Base-by-base conservation (phyloP, 371 early-diverging fungal genomes). In the Mucor piriformis region DNA sequence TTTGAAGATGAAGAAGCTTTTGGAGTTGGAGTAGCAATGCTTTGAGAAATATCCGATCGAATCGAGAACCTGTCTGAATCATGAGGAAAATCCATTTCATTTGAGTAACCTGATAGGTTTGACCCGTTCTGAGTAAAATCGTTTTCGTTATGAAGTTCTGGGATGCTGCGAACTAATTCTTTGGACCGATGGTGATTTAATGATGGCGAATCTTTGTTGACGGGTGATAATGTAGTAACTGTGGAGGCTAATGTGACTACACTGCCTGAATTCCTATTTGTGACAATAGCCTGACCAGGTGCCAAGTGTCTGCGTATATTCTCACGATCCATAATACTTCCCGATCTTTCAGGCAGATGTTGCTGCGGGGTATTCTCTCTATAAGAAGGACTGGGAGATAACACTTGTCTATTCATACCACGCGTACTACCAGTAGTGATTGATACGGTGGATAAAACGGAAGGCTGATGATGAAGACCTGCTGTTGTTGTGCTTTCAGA, bases 11-110 rank as follows among this genome's bases (percentile, higher is more conserved):
- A 4, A 0, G 53, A 21, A 12, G 37, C 32, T 33, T 43, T 42
- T 15, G 18, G 33, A 10, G 18, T 37, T 6, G 38, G 32, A 13
- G 44, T 23, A 0, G 21, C 20, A 6, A 5, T 15, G n/a, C n/a
- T 48, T 24, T 18, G 7, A 25, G 32, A 35, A 15, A 48, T 37
- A 42, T 53, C 61, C 10, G 66, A 66, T 13, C 37, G 61, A 40
- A 61, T 66, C 4, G 66, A 66, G 43, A 66, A 66, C 37, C 54
- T 43, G 27, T 66, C 66, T 8, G 62, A 66, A 48, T 66, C 66
- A 61, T 61, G 66, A 57, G 66, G 61, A 20, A 66, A 61, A 6
- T 66, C 61, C 6, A 61, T 23, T 25, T 61, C 44, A 16, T 52
- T 25, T 6, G 50, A 32, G 23, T 32, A 52, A 11, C n/a, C 46